Percentiles rank a stretch among this genome's conserved stretches.
phyloP scores from a whole-genome alignment of 2,329 filamentous ascomycete genomes.

The Chalaropsis ovoidea region DNA sequence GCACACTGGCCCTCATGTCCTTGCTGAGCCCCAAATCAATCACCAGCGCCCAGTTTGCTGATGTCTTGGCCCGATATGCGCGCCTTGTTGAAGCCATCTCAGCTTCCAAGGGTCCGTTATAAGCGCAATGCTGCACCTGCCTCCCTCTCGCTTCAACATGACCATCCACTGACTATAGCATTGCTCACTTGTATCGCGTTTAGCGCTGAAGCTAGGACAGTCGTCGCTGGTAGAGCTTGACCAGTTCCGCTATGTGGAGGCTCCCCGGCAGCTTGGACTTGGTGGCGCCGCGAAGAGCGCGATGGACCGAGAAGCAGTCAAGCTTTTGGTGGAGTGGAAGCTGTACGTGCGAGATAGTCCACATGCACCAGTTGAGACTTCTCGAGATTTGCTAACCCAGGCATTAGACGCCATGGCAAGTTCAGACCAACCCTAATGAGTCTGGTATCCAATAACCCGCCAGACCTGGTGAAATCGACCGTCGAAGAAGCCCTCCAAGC shows the following conservation, averaged over 20 bases:
- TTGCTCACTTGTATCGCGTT: not conserved
- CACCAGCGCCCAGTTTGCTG: slow-evolving; percentile 16
- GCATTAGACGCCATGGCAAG: slow-evolving; percentile 47
- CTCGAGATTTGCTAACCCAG: not conserved
- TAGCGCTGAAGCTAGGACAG: slow-evolving; percentile 40
- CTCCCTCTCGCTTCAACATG: not conserved
- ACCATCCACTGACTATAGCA: not conserved
- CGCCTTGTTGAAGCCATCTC: slow-evolving; percentile 17
- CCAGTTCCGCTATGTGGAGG: slow-evolving; percentile 47
- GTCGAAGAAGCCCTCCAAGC: slow-evolving; percentile 44
- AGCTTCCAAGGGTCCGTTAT: slow-evolving; percentile 18
- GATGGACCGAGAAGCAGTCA: slow-evolving; percentile 49
- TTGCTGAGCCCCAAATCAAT: slow-evolving; percentile 7
- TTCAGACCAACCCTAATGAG: slow-evolving; percentile 53
- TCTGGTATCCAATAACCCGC: slow-evolving; percentile 51
- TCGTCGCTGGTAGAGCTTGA: slow-evolving; percentile 50
- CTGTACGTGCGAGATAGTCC: slow-evolving; percentile 40
- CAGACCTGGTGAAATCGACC: slow-evolving; percentile 36
- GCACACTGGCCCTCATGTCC: not conserved
- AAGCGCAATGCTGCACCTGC: not conserved
- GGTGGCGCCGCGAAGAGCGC: slow-evolving; percentile 29
- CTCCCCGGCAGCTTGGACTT: slow-evolving; percentile 39
- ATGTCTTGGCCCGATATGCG: slow-evolving; percentile 19
- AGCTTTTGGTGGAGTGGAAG: slow-evolving; percentile 59
- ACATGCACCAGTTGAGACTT: not conserved